These are phyloP conservation scores for Euryodendron excelsum DNA, from an alignment of 148 eudicot species.

Conservation along the genomic window DNA sequence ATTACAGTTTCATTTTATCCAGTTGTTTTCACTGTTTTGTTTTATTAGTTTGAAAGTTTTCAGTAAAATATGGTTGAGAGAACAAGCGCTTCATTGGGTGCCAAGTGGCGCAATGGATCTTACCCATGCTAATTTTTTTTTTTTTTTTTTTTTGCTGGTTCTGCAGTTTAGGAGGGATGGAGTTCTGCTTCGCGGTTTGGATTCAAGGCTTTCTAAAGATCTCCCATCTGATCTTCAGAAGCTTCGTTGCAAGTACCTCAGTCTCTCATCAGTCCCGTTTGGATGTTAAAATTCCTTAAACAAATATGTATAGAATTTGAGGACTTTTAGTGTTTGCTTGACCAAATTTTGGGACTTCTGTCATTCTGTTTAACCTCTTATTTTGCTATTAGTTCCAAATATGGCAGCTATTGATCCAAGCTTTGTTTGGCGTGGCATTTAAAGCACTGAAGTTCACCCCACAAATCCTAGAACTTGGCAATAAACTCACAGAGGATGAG, in stretches of 20 bases:
- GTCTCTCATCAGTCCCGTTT: background rate
- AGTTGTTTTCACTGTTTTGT: background rate
- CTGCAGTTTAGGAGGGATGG: conserved; percentile 77
- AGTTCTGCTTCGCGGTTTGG: conserved; percentile 78
- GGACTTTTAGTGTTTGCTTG: background rate
- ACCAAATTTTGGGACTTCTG: background rate
- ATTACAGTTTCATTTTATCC: background rate
- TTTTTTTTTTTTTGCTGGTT: conserved; percentile 24
- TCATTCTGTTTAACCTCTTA: background rate
- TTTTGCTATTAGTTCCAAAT: background rate
- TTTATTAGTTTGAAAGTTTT: background rate
- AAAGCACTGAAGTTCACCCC: conserved; percentile 87
- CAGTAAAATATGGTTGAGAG: background rate
- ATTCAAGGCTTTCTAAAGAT: conserved; percentile 88
- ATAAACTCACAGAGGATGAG: conserved; percentile 82
- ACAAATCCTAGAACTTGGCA: conserved; percentile 62
- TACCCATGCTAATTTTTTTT: background rate
- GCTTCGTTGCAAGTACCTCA: conserved; percentile 86
- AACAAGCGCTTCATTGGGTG: background rate
- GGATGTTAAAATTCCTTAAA: background rate
- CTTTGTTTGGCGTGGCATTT: conserved; percentile 61
- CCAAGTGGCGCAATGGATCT: background rate
- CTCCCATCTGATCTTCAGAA: conserved; percentile 94
- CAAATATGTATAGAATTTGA: background rate
- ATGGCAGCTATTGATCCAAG: conserved; percentile 8